Base-by-base conservation (phyloP, 768 basidiomycete genomes). In the Collybia mongolica region DNA sequence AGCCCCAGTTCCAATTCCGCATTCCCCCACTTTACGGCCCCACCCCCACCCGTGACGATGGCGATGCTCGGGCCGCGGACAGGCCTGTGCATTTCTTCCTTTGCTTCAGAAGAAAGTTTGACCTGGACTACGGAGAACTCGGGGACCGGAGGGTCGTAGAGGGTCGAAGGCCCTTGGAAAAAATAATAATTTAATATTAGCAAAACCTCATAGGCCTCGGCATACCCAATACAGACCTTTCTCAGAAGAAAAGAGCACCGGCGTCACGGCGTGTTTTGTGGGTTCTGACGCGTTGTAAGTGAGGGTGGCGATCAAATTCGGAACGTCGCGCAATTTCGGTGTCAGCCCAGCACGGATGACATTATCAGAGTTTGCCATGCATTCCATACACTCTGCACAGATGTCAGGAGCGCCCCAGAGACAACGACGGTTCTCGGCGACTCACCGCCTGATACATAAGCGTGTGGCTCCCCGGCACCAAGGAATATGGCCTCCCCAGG, bases 291-390 rank as follows among this genome's bases (percentile, higher is more conserved):
- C 78, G 43, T 71, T 76, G 67, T 98, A 99, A 7, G 94, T 98
- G 52, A 98, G 79, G 55, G 89, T 88, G 3, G 81, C 75, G 51
- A 97, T 77, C 38, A 99, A 84, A 55, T 96, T 98, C 8, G 86
- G 84, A 29, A 99, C 85, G 65, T 99, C 97, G 46, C 97, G 86
- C 26, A 92, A 79, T 70, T 99, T 99, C 1, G 97, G 96, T 0
- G 97, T 99, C 36, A 99, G 83, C 12, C 97, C 97, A 6, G 97
- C 97, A 26, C 97, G 91, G 56, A 99, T 95, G 67, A 99, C 97
- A 66, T 98, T 98, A 72, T 99, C 97, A 0, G 93, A 95, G 54
- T 95, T 95, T 20, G 96, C 96, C 95, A 98, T 98, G 72, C 93
- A 96, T 64, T 98, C 97, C 63, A 98, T 93, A 67, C 95, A 95